These are phyloP conservation scores for Glycine latifolia DNA, from an alignment of 306 rosid genomes.

Conservation along the genomic window DNA sequence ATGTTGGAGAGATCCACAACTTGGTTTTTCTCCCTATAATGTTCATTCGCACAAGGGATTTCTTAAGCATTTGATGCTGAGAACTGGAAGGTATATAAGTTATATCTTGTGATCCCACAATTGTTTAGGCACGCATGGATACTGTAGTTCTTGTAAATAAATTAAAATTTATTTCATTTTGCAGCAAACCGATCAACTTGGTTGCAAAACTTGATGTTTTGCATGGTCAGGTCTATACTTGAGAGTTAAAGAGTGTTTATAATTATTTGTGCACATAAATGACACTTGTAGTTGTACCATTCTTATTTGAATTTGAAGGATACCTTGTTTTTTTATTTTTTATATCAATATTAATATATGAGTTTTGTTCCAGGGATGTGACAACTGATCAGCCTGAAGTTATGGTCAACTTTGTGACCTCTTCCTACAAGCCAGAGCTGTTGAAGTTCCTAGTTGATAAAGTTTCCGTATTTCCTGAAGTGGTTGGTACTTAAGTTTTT, in stretches of 20 bases:
- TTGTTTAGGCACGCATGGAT: slow-evolving; percentile 3
- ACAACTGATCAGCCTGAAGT: slow-evolving; percentile 75
- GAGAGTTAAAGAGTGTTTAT: slow-evolving; percentile 8
- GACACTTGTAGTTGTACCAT: neutral
- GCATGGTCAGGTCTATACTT: neutral
- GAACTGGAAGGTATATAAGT: slow-evolving; percentile 85
- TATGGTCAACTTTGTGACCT: slow-evolving; percentile 97
- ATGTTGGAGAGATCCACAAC: slow-evolving; percentile 85
- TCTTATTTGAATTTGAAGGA: slow-evolving; percentile 40
- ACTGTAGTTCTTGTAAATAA: slow-evolving; percentile 26
- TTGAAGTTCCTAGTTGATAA: slow-evolving; percentile 75
- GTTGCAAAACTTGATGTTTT: slow-evolving; percentile 13
- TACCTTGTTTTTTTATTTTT: neutral
- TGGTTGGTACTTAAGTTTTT: slow-evolving; percentile 67
- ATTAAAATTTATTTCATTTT: slow-evolving; percentile 9
- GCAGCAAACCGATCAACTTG: neutral
- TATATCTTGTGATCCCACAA: slow-evolving; percentile 16
- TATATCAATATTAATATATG: slow-evolving; percentile 23
- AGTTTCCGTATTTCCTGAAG: slow-evolving; percentile 81
- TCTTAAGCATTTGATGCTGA: slow-evolving; percentile 92
- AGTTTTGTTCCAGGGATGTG: slow-evolving; percentile 65
- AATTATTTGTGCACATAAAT: neutral
- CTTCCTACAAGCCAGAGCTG: slow-evolving; percentile 80
- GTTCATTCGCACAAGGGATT: slow-evolving; percentile 83
- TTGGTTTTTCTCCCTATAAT: slow-evolving; percentile 83